Percentiles rank a stretch among this genome's conserved stretches.
phyloP scores from a whole-genome alignment of 306 rosid genomes.

The Sicyos baderoa region DNA sequence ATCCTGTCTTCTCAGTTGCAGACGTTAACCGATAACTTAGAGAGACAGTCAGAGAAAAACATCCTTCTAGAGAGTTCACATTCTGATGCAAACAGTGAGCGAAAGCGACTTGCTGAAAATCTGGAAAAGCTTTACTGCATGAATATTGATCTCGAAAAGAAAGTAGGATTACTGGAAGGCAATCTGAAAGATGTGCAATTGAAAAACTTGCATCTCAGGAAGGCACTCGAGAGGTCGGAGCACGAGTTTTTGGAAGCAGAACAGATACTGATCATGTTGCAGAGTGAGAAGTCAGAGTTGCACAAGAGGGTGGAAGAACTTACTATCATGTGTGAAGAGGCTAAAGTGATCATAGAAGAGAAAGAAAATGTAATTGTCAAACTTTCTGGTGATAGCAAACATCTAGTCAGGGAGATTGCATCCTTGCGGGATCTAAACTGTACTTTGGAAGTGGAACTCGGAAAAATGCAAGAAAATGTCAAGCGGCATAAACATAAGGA shows the following conservation, averaged over 20 bases:
- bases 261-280: constrained; percentile 29
- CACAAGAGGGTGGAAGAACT: constrained; percentile 39
- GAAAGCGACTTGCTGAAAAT: constrained; percentile 58
- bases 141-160: constrained; percentile 55
- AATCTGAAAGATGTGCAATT: constrained; percentile 35
- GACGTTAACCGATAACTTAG: constrained; percentile 43
- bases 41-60: constrained; percentile 54
- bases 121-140: constrained; percentile 33
- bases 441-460: constrained; percentile 42
- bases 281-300: constrained; percentile 46
- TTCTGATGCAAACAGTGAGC: constrained; percentile 64
- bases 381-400: constrained; percentile 41
- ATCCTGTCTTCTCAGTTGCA: constrained; percentile 64
- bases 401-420: constrained; percentile 32
- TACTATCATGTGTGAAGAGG: constrained; percentile 36
- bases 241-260: constrained; percentile 49
- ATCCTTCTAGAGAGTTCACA: constrained; percentile 73
- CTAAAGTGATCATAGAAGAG: constrained; percentile 28
- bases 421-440: constrained; percentile 34
- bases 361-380: constrained; percentile 33
- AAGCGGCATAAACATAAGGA: constrained; percentile 35
- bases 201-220: constrained; percentile 49
- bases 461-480: constrained; percentile 34
- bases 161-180: constrained; percentile 37
- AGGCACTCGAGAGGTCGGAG: constrained; percentile 41